Conservation (phyloP, 306 rosid genomes). For the Amphicarpaea edgeworthii region DNA sequence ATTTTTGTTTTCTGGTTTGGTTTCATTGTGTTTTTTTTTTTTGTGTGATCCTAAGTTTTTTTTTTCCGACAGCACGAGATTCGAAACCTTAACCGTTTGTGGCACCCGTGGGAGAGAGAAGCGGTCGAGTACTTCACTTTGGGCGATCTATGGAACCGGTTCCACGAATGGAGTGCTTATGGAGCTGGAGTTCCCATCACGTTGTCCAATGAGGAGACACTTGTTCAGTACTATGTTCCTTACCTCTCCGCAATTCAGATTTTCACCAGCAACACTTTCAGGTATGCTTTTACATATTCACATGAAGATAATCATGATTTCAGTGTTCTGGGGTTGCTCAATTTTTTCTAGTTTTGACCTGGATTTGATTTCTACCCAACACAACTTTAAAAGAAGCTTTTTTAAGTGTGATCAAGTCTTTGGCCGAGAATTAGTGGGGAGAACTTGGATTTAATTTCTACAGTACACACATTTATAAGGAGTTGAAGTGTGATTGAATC, state of each 20-base stretch:
- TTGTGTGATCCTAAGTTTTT: constrained; percentile 8
- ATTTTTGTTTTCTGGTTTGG: neutral
- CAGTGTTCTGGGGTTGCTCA: constrained; percentile 10
- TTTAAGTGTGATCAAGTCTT: too few species aligned
- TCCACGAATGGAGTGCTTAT: constrained; percentile 93
- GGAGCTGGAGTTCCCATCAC: constrained; percentile 89
- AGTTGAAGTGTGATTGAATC: too few species aligned
- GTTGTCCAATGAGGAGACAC: constrained; percentile 73
- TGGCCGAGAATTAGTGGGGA: too few species aligned
- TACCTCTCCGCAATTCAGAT: constrained; percentile 97
- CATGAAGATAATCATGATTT: neutral
- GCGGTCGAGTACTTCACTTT: constrained; percentile 78
- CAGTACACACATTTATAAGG: too few species aligned
- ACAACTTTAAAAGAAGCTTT: too few species aligned
- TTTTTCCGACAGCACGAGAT: constrained; percentile 62
- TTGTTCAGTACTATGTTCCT: constrained; percentile 94
- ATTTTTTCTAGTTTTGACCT: neutral
- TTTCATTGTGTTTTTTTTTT: neutral
- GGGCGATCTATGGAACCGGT: constrained; percentile 86
- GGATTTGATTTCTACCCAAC: neutral
- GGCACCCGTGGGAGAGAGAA: constrained; percentile 97
- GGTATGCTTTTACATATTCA: constrained; percentile 51
- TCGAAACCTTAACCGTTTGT: constrained; percentile 77
- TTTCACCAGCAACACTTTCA: constrained; percentile 74
- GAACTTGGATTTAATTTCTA: too few species aligned